Base-by-base conservation (phyloP, 2,329 filamentous ascomycete genomes). In the Neobulgaria alba region DNA sequence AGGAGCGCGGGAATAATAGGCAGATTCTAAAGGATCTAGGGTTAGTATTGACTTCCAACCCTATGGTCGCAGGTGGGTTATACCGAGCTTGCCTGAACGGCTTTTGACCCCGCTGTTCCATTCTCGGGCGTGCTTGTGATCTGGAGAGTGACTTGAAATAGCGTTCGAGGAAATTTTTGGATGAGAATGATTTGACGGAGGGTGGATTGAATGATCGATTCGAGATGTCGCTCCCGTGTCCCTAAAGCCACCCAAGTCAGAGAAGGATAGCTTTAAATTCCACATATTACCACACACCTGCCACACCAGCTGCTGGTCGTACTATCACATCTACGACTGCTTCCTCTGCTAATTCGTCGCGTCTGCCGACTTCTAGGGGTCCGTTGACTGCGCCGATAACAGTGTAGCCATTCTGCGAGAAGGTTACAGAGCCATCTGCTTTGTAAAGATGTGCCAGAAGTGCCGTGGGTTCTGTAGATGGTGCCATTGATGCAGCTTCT, bases 261-360 rank as follows among this genome's bases (percentile, higher is more conserved):
- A 43, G 21, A 30, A 35, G 30, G 15, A 33, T 14, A 29, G 10
- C 34, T 21, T 18, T 42, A 38, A 47, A 15, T 30, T 35, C 56
- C 72, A 59, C 62, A 80, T 87, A 83, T 68, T 85, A 15, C 29
- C 34, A 56, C 72, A 59, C 62, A 80, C 88, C 83, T 68, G 85
- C 87, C 33, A 92, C 80, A 12, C 89, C 89, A 49, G 82, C 79
- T 26, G 84, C 82, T 36, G 90, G 90, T 61, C 92, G 79, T 50
- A 98, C 77, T 59, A 90, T 79, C 43, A 98, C 85, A 63, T 96
- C 92, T 50, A 98, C 71, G 36, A 82, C 77, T 19, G 90, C 87
- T 67, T 95, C 88, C 63, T 94, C 89, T 5, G 92, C 84, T 51
- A 92, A 77, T 62, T 96, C 87, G 59, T 98, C 90, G 55, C 86